Percentiles rank a stretch among this genome's conserved stretches.
Evolutionary conservation across 768 basidiomycete species (phyloP).

Genomic region (Gloeopeniophorella convolvens): DNA sequence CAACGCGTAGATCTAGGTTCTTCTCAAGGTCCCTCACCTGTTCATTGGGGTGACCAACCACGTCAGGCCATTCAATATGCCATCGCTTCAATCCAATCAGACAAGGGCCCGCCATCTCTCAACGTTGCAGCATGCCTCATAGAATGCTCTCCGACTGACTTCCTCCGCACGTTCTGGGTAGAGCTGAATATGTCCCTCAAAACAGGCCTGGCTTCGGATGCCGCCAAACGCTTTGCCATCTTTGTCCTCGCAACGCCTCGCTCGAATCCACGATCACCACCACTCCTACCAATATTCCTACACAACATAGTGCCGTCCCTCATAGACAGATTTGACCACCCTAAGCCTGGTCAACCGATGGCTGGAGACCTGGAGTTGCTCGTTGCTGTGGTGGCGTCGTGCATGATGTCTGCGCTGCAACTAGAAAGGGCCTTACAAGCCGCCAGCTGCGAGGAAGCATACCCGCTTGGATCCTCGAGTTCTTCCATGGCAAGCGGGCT

Average conservation of each 20-base stretch:
- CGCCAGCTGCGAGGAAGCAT: slow-evolving; percentile 42
- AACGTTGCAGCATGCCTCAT: slow-evolving; percentile 65
- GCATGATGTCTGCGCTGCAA: slow-evolving; percentile 61
- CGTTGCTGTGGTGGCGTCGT: slow-evolving; percentile 56
- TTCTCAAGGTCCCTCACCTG: slow-evolving; percentile 16
- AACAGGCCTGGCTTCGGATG: slow-evolving; percentile 50
- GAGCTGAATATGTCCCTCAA: slow-evolving; percentile 50
- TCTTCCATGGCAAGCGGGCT: slow-evolving; percentile 58
- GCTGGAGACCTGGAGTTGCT: slow-evolving; percentile 55
- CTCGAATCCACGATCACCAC: slow-evolving; percentile 42
- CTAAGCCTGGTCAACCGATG: slow-evolving; percentile 45
- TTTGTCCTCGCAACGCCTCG: slow-evolving; percentile 63
- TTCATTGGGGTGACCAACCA: slow-evolving; percentile 48
- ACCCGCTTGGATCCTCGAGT: slow-evolving; percentile 56
- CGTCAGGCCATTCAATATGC: slow-evolving; percentile 51
- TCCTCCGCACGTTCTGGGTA: slow-evolving; percentile 63
- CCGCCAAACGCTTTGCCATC: slow-evolving; percentile 56
- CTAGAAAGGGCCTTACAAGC: slow-evolving; percentile 62
- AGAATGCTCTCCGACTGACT: slow-evolving; percentile 48
- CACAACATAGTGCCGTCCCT: slow-evolving; percentile 60
- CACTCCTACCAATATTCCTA: slow-evolving; percentile 68
- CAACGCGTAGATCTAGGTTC: not conserved
- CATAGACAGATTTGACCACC: slow-evolving; percentile 47
- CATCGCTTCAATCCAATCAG: slow-evolving; percentile 49
- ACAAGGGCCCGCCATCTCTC: slow-evolving; percentile 56